phyloP scores from a whole-genome alignment of 2,329 filamentous ascomycete genomes.

The Aspergillus latus region DNA sequence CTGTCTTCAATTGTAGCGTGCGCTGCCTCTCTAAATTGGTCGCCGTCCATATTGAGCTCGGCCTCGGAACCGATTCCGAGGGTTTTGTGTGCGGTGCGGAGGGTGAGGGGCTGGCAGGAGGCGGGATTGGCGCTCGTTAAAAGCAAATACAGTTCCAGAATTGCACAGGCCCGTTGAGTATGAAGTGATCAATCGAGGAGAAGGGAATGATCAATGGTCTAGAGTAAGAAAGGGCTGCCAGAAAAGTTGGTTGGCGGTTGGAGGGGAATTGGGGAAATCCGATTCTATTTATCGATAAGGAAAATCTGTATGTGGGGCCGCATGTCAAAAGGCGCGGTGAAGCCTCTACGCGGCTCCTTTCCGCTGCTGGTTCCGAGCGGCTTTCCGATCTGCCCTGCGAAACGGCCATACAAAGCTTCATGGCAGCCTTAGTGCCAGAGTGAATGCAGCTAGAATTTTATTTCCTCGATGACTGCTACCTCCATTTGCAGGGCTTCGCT shows the following conservation, averaged over 20 bases:
- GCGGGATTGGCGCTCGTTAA: not conserved
- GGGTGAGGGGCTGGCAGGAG: not conserved
- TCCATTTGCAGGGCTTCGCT: too few species aligned
- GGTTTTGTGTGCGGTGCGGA: not conserved
- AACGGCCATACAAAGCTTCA: too few species aligned
- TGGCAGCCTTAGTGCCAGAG: too few species aligned
- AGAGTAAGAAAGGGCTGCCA: not conserved
- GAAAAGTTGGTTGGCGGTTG: not conserved
- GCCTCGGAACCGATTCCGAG: slow-evolving; percentile 5
- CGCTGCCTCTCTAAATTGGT: slow-evolving; percentile 75
- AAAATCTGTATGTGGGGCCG: too few species aligned
- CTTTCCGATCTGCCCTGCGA: not conserved
- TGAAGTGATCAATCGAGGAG: not conserved
- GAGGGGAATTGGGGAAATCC: not conserved
- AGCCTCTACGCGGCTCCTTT: not conserved
- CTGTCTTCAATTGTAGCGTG: slow-evolving; percentile 80
- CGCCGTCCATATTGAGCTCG: slow-evolving; percentile 64
- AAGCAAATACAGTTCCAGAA: not conserved
- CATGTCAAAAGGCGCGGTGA: not conserved
- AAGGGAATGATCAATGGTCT: not conserved
- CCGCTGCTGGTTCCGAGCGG: not conserved
- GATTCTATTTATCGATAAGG: not conserved
- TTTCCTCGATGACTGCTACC: too few species aligned
- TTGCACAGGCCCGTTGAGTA: too few species aligned
- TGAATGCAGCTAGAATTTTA: too few species aligned